phyloP scores from a whole-genome alignment of 305 asterid species.

The Rubia balearica region DNA sequence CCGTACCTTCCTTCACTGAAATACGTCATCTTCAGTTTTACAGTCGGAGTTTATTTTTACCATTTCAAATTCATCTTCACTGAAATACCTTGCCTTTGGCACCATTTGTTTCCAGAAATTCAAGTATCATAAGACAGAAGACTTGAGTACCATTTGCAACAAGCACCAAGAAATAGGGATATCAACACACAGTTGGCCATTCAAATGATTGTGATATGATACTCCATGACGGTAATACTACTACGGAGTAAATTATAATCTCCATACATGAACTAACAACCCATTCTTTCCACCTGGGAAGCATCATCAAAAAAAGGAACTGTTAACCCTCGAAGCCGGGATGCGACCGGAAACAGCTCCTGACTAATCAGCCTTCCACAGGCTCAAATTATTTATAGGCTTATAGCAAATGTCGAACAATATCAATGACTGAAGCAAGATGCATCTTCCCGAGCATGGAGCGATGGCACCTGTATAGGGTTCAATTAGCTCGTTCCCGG shows the following conservation, averaged over 20 bases:
- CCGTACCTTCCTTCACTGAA: too few relatives aligned
- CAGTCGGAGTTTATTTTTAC: not conserved
- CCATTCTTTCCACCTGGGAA: constrained; percentile 27
- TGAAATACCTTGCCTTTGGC: not conserved
- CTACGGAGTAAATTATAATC: not conserved
- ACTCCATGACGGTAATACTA: not conserved
- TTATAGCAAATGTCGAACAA: constrained; percentile 5
- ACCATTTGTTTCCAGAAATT: not conserved
- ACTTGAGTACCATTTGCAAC: not conserved
- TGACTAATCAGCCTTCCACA: constrained; percentile 52
- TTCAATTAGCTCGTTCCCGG: constrained; percentile 40
- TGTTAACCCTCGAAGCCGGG: constrained; percentile 12
- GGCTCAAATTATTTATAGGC: constrained; percentile 28
- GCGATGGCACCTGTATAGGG: not conserved
- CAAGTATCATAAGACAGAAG: not conserved
- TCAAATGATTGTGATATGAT: not conserved
- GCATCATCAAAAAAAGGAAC: constrained; percentile 44
- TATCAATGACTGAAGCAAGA: constrained; percentile 4
- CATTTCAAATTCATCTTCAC: too few relatives aligned
- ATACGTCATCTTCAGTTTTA: not conserved
- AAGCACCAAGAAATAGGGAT: not conserved
- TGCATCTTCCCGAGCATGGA: not conserved
- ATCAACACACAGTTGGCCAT: not conserved
- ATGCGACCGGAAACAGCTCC: constrained; percentile 23
- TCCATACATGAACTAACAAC: constrained; percentile 10